Evolutionary conservation across 805 yeast species (phyloP), one percentile per base, ranked within the genome.

Genomic region (Phaffomyces opuntiae): DNA sequence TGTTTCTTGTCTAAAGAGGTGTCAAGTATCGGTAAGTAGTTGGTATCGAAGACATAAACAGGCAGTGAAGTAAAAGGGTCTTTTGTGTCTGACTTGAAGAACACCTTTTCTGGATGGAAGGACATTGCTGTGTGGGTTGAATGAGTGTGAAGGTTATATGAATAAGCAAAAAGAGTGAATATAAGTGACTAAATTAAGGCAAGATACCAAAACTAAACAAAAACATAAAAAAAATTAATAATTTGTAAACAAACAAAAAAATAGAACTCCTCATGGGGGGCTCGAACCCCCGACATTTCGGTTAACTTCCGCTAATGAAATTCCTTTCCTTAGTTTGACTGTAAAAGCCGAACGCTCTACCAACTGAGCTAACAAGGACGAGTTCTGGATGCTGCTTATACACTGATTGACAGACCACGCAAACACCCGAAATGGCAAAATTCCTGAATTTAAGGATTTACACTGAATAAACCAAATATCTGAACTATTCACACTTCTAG

Each of bases 21-120:
- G 25, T 57, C 64, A 3, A 74, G 73, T 2, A 82, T 66, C 0
- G 96, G 96, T 11, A 90, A 69, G 52, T 78, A 84, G 13, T 90
- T 80, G 4, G 96, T 79, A 61, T 91, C 96, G 49, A 91, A 79
- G 5, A 89, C 81, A 57, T 80, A 89, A 11, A 91, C 64, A 0
- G 96, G 96, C 24, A 80, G 72, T 8, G 74, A 69, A 1, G 87
- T 73, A 42, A 70, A 68, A 0, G 91, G 88, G 58, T 89, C 96
- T 34, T 64, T 59, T 1, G 83, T 72, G 41, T 72, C 73, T 1
- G 93, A 68, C 51, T 73, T 70, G 68, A 74, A 82, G 57, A 84
- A 80, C 24, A 72, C 70, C 54, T 69, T 72, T 39, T 65, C 55
- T 3, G 58, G 50, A 26, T 56, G 53, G 46, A 59, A 56, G 49